Base-by-base conservation (phyloP, 352 stramenopile species). In the Globisporangium ultimum region DNA sequence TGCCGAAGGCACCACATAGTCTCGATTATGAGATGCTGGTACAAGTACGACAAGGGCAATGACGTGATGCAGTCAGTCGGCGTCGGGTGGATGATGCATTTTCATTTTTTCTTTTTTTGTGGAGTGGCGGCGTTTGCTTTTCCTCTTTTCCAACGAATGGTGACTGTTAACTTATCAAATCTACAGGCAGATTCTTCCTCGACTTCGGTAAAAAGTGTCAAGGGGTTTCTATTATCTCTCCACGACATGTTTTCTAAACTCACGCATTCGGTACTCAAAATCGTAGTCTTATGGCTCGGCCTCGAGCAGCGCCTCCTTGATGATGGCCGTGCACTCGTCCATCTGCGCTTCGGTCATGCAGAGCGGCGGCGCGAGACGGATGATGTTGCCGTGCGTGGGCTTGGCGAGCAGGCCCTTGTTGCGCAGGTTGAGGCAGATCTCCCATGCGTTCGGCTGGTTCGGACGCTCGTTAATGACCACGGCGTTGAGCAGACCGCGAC, bases 361-460 rank as follows among this genome's bases (percentile, higher is more conserved):
- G 51, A 99, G 84, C 41, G 96, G 96, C 20, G 97, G 97, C 34
- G 97, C 96, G 50, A 99, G 93, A 46, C 96, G 91, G 72, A 99
- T 98, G 71, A 99, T 98, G 78, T 99, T 98, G 63, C 93, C 96
- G 71, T 99, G 98, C 46, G 98, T 99, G 15, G 97, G 98, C 79
- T 99, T 99, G 50, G 98, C 97, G 28, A 99, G 78, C 36, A 99
- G 70, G 1, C 97, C 97, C 66, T 97, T 89, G 61, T 99, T 79
- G 64, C 85, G 94, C 72, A 99, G 85, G 52, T 89, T 86, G 50
- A 99, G 67, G 71, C 97, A 99, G 18, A 99, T 80, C 52, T 99
- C 83, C 89, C 93, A 98, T 17, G 97, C 97, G 65, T 85, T 71
- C 32, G 78, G 70, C 58, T 93, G 89, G 58, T 89, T 88, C 45